Conservation (phyloP, 2,329 filamentous ascomycete genomes). For the Penicillium sp. region DNA sequence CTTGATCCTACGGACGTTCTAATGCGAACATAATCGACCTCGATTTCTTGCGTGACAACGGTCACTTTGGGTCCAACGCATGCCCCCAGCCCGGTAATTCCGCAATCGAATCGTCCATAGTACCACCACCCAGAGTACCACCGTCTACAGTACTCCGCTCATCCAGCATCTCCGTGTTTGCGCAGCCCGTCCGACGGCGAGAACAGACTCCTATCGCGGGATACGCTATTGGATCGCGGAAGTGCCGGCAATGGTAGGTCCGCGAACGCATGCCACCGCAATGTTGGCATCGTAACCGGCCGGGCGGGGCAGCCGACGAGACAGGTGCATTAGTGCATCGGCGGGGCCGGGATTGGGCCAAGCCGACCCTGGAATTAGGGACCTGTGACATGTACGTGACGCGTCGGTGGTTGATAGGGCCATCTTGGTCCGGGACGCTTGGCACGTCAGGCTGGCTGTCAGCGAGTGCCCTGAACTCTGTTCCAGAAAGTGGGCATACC, state of each 20-base stretch:
- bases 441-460: constrained; percentile 6
- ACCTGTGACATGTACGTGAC: constrained; percentile 9
- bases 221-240: constrained; percentile 8
- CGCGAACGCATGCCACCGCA: constrained; percentile 13
- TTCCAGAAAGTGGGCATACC: constrained; percentile 12
- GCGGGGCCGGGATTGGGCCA: constrained; percentile 6
- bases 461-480: constrained; percentile 10
- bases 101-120: no score
- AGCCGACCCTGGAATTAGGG: constrained; percentile 13
- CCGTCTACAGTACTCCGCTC: constrained; percentile 5
- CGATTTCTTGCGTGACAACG: no score
- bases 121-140: constrained; percentile 2
- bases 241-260: constrained; percentile 12
- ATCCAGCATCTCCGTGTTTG: background rate
- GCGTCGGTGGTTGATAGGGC: constrained; percentile 11
- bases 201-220: constrained; percentile 11
- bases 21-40: no score
- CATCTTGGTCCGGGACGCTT: constrained; percentile 9
- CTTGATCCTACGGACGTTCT: no score
- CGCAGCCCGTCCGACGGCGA: constrained; percentile 12
- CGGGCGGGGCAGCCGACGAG: constrained; percentile 10
- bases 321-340: background rate
- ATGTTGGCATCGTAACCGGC: constrained; percentile 13
- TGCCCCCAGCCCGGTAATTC: no score
- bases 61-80: no score